Percentiles rank a stretch among this genome's conserved stretches.
phyloP scores from a whole-genome alignment of 208 protist species.

The Spongospora subterranea region DNA sequence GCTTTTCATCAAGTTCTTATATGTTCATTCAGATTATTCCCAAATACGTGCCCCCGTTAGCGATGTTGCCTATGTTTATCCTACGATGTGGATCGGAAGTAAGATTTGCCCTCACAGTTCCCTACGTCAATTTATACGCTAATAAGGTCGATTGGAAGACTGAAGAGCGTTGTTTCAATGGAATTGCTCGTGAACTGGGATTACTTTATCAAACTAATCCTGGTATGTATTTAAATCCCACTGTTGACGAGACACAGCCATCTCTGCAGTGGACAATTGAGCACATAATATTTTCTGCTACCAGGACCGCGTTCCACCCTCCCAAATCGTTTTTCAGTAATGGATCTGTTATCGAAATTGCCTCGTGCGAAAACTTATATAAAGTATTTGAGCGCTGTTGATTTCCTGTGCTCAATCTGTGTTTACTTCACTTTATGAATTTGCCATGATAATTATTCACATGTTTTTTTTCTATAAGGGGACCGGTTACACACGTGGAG shows the following conservation, averaged over 20 bases:
- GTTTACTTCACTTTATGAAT: no score
- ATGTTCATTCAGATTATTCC: slow-evolving; percentile 49
- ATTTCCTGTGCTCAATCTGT: no score
- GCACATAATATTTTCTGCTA: slow-evolving; percentile 54
- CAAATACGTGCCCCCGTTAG: slow-evolving; percentile 55
- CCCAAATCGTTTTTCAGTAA: neutral
- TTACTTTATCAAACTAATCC: slow-evolving; percentile 48
- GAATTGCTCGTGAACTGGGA: slow-evolving; percentile 30
- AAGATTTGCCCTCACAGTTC: neutral
- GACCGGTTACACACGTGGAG: no score
- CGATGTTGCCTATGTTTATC: slow-evolving; percentile 16
- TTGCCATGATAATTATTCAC: no score
- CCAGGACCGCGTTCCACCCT: slow-evolving; percentile 14
- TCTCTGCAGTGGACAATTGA: slow-evolving; percentile 59
- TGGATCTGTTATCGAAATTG: slow-evolving; percentile 27
- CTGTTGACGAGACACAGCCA: neutral
- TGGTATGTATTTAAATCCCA: neutral
- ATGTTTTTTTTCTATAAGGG: no score
- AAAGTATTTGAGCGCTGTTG: slow-evolving; percentile 61
- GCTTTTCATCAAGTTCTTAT: neutral
- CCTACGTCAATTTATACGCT: neutral
- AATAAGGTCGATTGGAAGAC: slow-evolving; percentile 50
- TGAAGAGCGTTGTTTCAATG: slow-evolving; percentile 52
- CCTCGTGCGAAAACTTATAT: slow-evolving; percentile 59
- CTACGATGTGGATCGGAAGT: slow-evolving; percentile 5